Evolutionary conservation across 192 early-diverging fungal genomes (phyloP).

Genomic region (Geranomyces michiganensis): DNA sequence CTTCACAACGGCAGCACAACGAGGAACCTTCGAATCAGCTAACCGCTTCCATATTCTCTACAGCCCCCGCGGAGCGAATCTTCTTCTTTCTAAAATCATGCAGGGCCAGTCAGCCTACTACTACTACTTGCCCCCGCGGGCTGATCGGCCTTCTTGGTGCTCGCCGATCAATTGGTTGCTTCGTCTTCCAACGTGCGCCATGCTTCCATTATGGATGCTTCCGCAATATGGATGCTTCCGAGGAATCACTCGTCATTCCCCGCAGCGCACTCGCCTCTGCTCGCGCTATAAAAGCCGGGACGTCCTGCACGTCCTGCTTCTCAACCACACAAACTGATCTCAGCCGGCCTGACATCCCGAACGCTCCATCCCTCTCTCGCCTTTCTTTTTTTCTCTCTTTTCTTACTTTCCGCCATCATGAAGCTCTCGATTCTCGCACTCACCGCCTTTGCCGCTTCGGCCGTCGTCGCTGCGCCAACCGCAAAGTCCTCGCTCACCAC

Average conservation of each 20-base stretch:
- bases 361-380: background rate
- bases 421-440: conserved; percentile 9
- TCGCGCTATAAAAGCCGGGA: conserved; percentile 10
- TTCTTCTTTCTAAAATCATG: too few species aligned
- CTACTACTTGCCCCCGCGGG: too few species aligned
- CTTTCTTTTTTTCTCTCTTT: background rate
- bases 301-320: conserved; percentile 1
- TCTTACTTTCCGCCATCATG: background rate
- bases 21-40: too few species aligned
- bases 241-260: background rate
- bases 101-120: too few species aligned
- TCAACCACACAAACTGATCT: conserved; percentile 1
- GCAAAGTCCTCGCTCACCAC: conserved; percentile 1
- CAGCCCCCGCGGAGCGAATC: too few species aligned
- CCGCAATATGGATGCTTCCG: background rate
- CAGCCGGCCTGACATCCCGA: conserved; percentile 7
- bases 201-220: background rate
- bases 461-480: conserved; percentile 6
- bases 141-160: too few species aligned
- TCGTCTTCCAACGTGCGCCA: too few species aligned
- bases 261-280: background rate
- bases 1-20: too few species aligned
- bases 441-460: conserved; percentile 6
- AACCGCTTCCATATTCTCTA: too few species aligned
- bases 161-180: too few species aligned